Evolutionary conservation across 495 filamentous ascomycete genomes (phyloP).

Genomic region (Penicillium canariense): DNA sequence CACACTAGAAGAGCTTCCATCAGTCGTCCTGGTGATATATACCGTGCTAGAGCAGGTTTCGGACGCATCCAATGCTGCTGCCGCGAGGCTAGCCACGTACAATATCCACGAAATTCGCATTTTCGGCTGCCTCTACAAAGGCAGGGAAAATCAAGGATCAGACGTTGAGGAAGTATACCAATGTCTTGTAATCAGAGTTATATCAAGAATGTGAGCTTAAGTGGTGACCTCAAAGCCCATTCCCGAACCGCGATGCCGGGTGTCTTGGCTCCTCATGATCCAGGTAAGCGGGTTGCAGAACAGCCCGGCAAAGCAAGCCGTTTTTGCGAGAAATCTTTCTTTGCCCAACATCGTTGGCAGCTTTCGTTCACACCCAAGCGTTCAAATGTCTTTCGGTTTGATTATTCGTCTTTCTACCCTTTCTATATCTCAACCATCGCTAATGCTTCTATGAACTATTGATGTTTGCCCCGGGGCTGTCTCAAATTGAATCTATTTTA

Average conservation of each 20-base stretch:
- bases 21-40: not conserved
- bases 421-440: too few relatives aligned
- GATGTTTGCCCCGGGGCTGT: too few relatives aligned
- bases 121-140: not conserved
- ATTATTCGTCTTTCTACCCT: too few relatives aligned
- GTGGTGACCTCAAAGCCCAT: not conserved
- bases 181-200: not conserved
- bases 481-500: too few relatives aligned
- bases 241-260: not conserved
- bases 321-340: too few relatives aligned
- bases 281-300: not conserved
- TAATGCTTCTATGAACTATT: too few relatives aligned
- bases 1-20: not conserved
- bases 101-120: not conserved
- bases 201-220: not conserved
- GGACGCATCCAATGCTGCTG: not conserved
- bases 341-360: not conserved
- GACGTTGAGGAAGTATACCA: not conserved
- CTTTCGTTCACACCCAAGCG: too few relatives aligned
- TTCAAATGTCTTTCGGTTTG: too few relatives aligned
- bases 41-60: conserved; percentile 3
- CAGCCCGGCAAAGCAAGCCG: not conserved
- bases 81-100: not conserved
- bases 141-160: not conserved
- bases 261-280: not conserved